Evolutionary conservation across 2,329 filamentous ascomycete genomes (phyloP), one percentile per base, ranked within the genome.

Genomic region (Alternaria incomplexa): DNA sequence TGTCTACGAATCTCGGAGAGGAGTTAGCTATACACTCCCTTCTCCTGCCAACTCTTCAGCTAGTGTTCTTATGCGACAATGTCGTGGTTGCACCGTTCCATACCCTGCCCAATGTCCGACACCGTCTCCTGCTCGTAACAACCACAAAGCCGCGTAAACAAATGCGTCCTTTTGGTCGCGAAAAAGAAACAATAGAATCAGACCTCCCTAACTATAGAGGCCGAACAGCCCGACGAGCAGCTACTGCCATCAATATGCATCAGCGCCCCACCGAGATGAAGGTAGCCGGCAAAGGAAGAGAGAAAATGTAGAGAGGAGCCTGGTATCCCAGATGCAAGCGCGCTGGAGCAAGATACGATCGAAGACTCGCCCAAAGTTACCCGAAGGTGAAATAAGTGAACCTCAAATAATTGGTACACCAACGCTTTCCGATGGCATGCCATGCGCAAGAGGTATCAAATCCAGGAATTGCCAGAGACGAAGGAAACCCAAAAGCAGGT

Each of bases 391-490:
- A 63, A 45, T 26, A 53, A 59, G 50, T 61, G 48, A 46, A 66
- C 56, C 56, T 58, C 56, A 56, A 56, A 63, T 56, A 57, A 73
- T 57, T 58, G 58, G 47, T 54, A 25, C 48, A 50, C 65, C 56
- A 50, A 58, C 62, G 65, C 69, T 65, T 70, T 66, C 67, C 63
- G 64, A 64, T 69, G 63, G 69, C 64, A 67, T 63, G 55, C 70
- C 71, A 65, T 73, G 67, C 63, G 64, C 71, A 60, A 54, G 36
- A 67, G 62, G 56, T 61, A 63, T 57, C 58, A 60, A 68, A 68
- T 58, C 65, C 66, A 59, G 65, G 48, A 62, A 65, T 66, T 51
- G 47, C 63, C 64, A 55, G 25, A 58, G 36, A 56, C 47, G 51
- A 58, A 61, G 47, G 52, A 58, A 62, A 68, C 66, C 44, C 58